A percentile compares a stretch with the other conserved stretches of the same genome.
phyloP scores from a whole-genome alignment of 139 green algal genomes.

The Micractinium conductrix region DNA sequence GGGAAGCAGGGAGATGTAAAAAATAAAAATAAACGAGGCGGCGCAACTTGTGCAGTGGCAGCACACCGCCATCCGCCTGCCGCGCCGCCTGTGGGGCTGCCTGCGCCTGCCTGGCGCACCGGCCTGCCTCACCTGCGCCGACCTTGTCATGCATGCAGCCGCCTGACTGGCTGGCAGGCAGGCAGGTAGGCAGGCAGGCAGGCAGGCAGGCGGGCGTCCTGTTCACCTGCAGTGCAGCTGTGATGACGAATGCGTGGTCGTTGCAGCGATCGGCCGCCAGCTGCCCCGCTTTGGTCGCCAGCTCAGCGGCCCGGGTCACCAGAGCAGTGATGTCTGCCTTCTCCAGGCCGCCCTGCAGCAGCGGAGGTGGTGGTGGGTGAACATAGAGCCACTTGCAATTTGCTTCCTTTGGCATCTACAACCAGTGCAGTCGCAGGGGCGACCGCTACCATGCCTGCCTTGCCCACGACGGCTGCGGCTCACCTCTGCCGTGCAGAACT shows the following conservation, averaged over 20 bases:
- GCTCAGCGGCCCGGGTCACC: slow-evolving; percentile 61
- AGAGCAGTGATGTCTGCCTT: slow-evolving; percentile 88
- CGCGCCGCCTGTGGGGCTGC: too few relatives aligned
- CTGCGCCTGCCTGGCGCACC: too few relatives aligned
- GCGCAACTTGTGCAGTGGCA: too few relatives aligned
- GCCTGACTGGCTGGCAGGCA: too few relatives aligned
- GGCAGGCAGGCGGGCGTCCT: background rate
- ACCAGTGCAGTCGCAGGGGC: too few relatives aligned
- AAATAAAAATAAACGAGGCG: background rate
- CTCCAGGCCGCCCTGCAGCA: slow-evolving; percentile 61
- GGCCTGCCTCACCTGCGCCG: too few relatives aligned
- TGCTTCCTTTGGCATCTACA: too few relatives aligned
- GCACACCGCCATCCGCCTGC: too few relatives aligned
- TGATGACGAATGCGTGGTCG: slow-evolving; percentile 55
- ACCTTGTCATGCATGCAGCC: too few relatives aligned
- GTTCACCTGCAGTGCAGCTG: slow-evolving; percentile 36
- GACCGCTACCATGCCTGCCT: too few relatives aligned
- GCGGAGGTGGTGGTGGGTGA: too few relatives aligned
- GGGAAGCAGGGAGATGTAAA: background rate
- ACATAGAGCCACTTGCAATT: too few relatives aligned
- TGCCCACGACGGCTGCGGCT: background rate
- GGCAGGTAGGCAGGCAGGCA: background rate
- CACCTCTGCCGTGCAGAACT: slow-evolving; percentile 75
- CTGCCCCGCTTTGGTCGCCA: slow-evolving; percentile 23
- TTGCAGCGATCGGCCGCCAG: slow-evolving; percentile 16